Percentiles rank a stretch among this genome's conserved stretches.
phyloP scores from a whole-genome alignment of 1,139 yeast species.

The Suhomyces taliae region DNA sequence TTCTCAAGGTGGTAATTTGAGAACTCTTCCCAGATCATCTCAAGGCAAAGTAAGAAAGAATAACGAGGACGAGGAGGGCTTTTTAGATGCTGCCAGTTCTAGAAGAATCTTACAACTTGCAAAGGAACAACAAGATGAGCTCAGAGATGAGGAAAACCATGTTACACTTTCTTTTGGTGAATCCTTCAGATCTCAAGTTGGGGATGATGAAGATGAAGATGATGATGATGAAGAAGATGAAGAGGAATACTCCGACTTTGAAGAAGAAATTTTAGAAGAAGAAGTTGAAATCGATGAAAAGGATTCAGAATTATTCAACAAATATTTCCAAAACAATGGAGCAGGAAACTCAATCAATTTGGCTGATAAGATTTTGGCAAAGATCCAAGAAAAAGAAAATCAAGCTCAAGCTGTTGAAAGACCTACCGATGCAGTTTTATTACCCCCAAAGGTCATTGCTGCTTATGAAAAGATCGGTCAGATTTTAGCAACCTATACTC shows the following conservation, averaged over 20 bases:
- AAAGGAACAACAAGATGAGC: constrained; percentile 86
- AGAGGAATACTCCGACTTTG: constrained; percentile 54
- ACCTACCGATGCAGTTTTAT: constrained; percentile 57
- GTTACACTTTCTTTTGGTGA: constrained; percentile 22
- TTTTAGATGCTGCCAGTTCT: constrained; percentile 78
- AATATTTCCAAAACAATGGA: constrained; percentile 50
- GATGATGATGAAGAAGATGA: constrained; percentile 35
- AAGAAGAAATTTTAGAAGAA: constrained; percentile 44
- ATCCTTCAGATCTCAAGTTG: constrained; percentile 25
- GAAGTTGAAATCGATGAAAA: constrained; percentile 67
- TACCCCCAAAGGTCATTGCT: constrained; percentile 94
- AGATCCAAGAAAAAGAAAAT: constrained; percentile 72
- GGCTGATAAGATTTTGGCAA: constrained; percentile 91
- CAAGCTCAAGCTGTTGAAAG: constrained; percentile 36
- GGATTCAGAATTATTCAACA: constrained; percentile 70
- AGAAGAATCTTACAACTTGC: constrained; percentile 87
- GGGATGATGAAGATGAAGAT: constrained; percentile 35
- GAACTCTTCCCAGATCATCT: constrained; percentile 35
- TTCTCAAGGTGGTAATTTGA: constrained; percentile 69
- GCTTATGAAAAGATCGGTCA: constrained; percentile 92
- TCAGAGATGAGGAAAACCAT: constrained; percentile 59
- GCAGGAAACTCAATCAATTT: constrained; percentile 58
- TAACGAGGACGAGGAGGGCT: constrained; percentile 58
- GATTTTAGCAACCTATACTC: constrained; percentile 85
- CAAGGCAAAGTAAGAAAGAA: constrained; percentile 23